Evolutionary conservation across 495 filamentous ascomycete species (phyloP).

Genomic region (Xylaria flabelliformis): DNA sequence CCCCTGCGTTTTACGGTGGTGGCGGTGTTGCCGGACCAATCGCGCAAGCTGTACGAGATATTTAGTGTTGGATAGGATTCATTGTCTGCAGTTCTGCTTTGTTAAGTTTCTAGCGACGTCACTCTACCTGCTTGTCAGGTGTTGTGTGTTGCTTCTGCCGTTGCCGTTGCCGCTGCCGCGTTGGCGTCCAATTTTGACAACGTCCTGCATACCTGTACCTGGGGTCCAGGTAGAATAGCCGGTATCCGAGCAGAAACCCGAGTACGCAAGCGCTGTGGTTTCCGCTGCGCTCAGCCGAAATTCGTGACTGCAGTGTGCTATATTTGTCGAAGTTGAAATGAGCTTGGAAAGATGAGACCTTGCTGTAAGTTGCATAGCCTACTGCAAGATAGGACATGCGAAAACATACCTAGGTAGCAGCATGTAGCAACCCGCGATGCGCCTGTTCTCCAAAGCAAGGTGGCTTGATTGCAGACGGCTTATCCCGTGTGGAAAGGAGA

Average conservation of each 20-base stretch:
- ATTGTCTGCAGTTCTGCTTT: background rate
- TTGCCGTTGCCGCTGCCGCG: constrained; percentile 2
- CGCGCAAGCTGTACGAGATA: background rate
- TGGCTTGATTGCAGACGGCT: constrained; percentile 15
- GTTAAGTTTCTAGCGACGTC: background rate
- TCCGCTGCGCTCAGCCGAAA: background rate
- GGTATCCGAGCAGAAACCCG: background rate
- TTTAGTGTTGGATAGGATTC: background rate
- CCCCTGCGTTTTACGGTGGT: background rate
- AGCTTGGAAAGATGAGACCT: background rate
- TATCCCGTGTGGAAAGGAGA: constrained; percentile 10
- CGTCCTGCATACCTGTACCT: background rate
- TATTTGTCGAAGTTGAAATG: background rate
- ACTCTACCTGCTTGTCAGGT: background rate
- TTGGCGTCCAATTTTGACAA: constrained; percentile 3
- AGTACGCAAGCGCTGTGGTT: constrained; percentile 8
- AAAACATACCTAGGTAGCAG: background rate
- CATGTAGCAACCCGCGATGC: background rate
- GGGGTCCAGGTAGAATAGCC: background rate
- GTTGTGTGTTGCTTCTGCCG: constrained; percentile 8
- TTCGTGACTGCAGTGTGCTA: background rate
- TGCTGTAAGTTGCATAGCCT: constrained; percentile 3
- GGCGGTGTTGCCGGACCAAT: constrained; percentile 26
- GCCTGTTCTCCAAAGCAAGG: background rate
- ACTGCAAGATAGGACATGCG: background rate